Base-by-base conservation (phyloP, 2,329 filamentous ascomycete genomes). In the Mariannaea sp. region DNA sequence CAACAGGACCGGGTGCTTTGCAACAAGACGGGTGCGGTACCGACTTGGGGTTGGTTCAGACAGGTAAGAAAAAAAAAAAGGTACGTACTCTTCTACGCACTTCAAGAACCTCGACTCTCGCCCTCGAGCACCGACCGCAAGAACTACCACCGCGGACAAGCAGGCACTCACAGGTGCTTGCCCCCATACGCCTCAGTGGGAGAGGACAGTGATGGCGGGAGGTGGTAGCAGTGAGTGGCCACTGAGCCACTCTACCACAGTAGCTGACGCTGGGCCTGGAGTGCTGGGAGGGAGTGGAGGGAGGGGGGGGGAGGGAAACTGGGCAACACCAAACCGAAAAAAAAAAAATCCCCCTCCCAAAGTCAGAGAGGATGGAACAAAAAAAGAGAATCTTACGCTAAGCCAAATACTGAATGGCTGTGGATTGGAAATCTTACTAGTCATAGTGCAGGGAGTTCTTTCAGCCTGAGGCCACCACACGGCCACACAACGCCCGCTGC, bases 341-440 rank as follows among this genome's bases (percentile, higher is more conserved):
- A 58, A 53, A 52, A 50, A 53, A 57, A 44, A 52, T 55, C 59
- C 60, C 57, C 32, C 43, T 35, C 44, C 44, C 57, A 59, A 58
- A 53, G 13, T 6, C 56, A 53, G 46, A 57, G 42, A 27, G 53
- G 54, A 57, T 48, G 51, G 44, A 56, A 65, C 57, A 59, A 62
- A n/a, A n/a, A n/a, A n/a, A 56, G 58, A 57, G 60, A 65, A 61
- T 66, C 49, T 61, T 62, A 62, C 69, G 69, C 69, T 71, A 71
- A 62, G 58, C 70, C 70, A 63, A 70, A 70, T 56, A 40, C 61
- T 63, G 70, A 65, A 65, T 70, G 65, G 69, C 64, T 68, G 70
- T 69, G 68, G 67, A 67, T 67, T 66, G 64, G 57, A 65, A 65
- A 61, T 68, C 65, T 68, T 71, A 53, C 50, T 53, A 71, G 69